phyloP scores from a whole-genome alignment of 2,329 filamentous ascomycete genomes.

The Juglanconis oblonga region DNA sequence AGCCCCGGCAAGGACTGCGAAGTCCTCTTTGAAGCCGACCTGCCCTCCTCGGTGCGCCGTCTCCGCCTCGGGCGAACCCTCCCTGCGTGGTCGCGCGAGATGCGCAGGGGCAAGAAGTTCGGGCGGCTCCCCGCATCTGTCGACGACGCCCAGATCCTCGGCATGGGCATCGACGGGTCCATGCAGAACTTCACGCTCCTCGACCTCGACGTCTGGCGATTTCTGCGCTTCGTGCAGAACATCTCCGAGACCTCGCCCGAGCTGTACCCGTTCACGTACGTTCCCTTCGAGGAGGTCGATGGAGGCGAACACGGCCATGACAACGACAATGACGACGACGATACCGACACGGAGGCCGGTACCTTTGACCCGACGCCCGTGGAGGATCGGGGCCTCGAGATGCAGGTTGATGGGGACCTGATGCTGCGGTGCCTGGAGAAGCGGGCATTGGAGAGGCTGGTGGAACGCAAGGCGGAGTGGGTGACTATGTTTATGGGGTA shows the following conservation, averaged over 20 bases:
- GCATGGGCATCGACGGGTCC: slow-evolving; percentile 66
- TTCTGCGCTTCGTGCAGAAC: slow-evolving; percentile 73
- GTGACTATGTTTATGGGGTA: slow-evolving; percentile 47
- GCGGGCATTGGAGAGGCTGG: slow-evolving; percentile 25
- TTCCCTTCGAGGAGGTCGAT: slow-evolving; percentile 21
- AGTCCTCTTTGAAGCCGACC: slow-evolving; percentile 52
- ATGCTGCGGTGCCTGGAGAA: slow-evolving; percentile 51
- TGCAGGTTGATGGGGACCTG: slow-evolving; percentile 68
- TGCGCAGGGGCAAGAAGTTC: slow-evolving; percentile 34
- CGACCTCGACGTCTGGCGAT: slow-evolving; percentile 56
- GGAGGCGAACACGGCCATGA: slow-evolving; percentile 22
- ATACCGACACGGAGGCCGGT: neutral
- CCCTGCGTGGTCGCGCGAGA: slow-evolving; percentile 44
- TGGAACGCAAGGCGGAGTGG: slow-evolving; percentile 3
- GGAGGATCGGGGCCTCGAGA: slow-evolving; percentile 39
- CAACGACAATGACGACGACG: neutral
- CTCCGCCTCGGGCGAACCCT: slow-evolving; percentile 52
- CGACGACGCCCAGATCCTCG: slow-evolving; percentile 55
- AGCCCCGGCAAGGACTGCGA: slow-evolving; percentile 39
- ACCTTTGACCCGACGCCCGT: slow-evolving; percentile 35
- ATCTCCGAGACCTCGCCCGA: slow-evolving; percentile 49
- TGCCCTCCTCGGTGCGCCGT: slow-evolving; percentile 55
- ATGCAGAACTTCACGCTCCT: slow-evolving; percentile 69
- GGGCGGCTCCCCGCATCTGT: slow-evolving; percentile 40
- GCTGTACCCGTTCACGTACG: slow-evolving; percentile 48